Base-by-base conservation (phyloP, 1,284 basidiomycete species). In the Cystobasidium slooffiae region DNA sequence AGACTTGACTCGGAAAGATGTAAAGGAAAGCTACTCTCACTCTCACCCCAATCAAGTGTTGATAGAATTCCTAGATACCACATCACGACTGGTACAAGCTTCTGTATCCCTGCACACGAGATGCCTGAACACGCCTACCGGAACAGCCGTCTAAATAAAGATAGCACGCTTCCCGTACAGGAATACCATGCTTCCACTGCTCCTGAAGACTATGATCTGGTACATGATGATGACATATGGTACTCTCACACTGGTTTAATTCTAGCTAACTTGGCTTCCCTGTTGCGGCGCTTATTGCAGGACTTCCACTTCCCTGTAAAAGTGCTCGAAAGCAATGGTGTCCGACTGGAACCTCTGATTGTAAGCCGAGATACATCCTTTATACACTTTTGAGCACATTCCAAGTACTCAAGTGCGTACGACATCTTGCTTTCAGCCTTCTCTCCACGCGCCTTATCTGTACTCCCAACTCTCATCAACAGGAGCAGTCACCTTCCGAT, bases 131-230 rank as follows among this genome's bases (percentile, higher is more conserved):
- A 22, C n/a, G 24, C 22, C 41, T 70, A 72, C 61, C 61, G 51
- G 47, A 72, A 72, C 24, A 63, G 44, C 14, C 20, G 59, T 8
- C 47, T 41, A 7, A 61, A 24, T 31, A 44, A 43, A 12, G 24
- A 51, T 9, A 24, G 31, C 16, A 10, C 47, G 22, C 20, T 72
- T 9, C 69, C 46, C 8, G 55, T 63, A 5, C 7, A 52, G 37
- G 47, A 51, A 49, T 72, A 72, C 49, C 49, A 72, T 55, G 24
- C 24, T n/a, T 18, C 24, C 24, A 64, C 69, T 16, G 20, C 69
- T n/a, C 16, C 53, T 20, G 59, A 52, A 24, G 69, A 62, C 24
- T 72, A 72, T 55, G 69, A 72, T 41, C 49, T 72, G 3, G 69
- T 72, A n/a, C 22, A 47, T 44, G 20, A 10, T 24, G 55, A 49